A percentile compares a stretch with the other conserved stretches of the same genome.
Evolutionary conservation across 2,329 filamentous ascomycete species (phyloP).

Genomic region (Phialemoniopsis sp.): DNA sequence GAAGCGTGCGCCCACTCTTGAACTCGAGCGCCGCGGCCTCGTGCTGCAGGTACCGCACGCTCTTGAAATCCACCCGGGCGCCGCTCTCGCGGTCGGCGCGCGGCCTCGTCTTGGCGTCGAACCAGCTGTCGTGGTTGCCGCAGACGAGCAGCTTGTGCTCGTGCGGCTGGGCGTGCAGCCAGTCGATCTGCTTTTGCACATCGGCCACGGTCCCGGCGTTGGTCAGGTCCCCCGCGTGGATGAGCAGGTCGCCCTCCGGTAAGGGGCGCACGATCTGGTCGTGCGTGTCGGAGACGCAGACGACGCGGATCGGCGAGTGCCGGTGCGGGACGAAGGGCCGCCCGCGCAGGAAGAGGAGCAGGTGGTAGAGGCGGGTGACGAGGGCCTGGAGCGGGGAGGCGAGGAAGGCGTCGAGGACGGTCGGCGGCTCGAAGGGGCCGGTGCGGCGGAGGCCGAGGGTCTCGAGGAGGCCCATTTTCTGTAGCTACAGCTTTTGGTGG

Average conservation of each 20-base stretch:
- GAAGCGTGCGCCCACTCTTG: slow-evolving; percentile 53
- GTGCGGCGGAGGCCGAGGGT: slow-evolving; percentile 10
- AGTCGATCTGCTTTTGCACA: slow-evolving; percentile 81
- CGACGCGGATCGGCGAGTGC: slow-evolving; percentile 62
- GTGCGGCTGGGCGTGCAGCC: slow-evolving; percentile 72
- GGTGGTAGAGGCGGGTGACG: slow-evolving; percentile 56
- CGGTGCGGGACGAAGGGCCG: slow-evolving; percentile 53
- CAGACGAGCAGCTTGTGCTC: slow-evolving; percentile 75
- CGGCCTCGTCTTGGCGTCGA: slow-evolving; percentile 62
- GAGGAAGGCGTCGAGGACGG: slow-evolving; percentile 59
- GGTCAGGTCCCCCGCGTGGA: slow-evolving; percentile 85
- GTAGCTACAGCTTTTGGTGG: too few species aligned
- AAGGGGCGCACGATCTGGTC: slow-evolving; percentile 54
- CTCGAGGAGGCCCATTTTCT: slow-evolving; percentile 7
- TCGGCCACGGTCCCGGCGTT: slow-evolving; percentile 67
- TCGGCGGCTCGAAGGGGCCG: slow-evolving; percentile 24
- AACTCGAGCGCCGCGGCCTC: slow-evolving; percentile 61
- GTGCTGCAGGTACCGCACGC: slow-evolving; percentile 73
- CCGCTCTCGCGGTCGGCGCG: slow-evolving; percentile 46
- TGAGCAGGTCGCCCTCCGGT: slow-evolving; percentile 76
- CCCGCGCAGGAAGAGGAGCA: slow-evolving; percentile 66
- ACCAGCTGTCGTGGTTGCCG: slow-evolving; percentile 87
- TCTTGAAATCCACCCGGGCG: slow-evolving; percentile 57
- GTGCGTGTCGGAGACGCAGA: slow-evolving; percentile 91
- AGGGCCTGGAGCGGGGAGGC: slow-evolving; percentile 64